phyloP scores from a whole-genome alignment of 306 rosid species.

The Ceratonia siliqua region DNA sequence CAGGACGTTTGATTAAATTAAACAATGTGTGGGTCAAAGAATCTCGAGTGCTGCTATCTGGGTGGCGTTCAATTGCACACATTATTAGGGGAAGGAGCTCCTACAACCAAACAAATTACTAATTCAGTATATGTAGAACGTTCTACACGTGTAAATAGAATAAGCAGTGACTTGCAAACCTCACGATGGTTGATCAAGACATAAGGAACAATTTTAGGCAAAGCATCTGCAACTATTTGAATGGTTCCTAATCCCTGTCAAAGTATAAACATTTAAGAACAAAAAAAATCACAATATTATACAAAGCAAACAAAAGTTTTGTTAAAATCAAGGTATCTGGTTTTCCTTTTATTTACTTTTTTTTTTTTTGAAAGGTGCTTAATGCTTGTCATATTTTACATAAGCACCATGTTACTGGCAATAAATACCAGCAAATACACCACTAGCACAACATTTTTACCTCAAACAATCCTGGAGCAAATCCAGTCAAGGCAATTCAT shows the following conservation, averaged over 20 bases:
- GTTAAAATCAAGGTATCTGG: neutral
- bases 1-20: slow-evolving; percentile 97
- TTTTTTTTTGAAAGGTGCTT: slow-evolving; percentile 4
- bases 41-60: slow-evolving; percentile 90
- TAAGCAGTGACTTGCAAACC: slow-evolving; percentile 47
- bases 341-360: neutral
- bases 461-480: slow-evolving; percentile 27
- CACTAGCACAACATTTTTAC: slow-evolving; percentile 22
- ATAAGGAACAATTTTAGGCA: slow-evolving; percentile 97
- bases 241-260: slow-evolving; percentile 82
- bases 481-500: slow-evolving; percentile 22
- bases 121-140: slow-evolving; percentile 21
- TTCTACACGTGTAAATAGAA: slow-evolving; percentile 4
- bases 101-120: slow-evolving; percentile 47
- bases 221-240: slow-evolving; percentile 91
- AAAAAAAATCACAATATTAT: neutral
- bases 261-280: slow-evolving; percentile 34
- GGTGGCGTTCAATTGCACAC: slow-evolving; percentile 98
- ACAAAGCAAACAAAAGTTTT: neutral
- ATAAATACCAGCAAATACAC: slow-evolving; percentile 26
- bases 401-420: slow-evolving; percentile 12
- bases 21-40: slow-evolving; percentile 96
- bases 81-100: slow-evolving; percentile 97
- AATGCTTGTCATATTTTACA: slow-evolving; percentile 11
- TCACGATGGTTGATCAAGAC: slow-evolving; percentile 98